Conservation (phyloP, 495 filamentous ascomycete genomes). For the Margaritispora aquatica region DNA sequence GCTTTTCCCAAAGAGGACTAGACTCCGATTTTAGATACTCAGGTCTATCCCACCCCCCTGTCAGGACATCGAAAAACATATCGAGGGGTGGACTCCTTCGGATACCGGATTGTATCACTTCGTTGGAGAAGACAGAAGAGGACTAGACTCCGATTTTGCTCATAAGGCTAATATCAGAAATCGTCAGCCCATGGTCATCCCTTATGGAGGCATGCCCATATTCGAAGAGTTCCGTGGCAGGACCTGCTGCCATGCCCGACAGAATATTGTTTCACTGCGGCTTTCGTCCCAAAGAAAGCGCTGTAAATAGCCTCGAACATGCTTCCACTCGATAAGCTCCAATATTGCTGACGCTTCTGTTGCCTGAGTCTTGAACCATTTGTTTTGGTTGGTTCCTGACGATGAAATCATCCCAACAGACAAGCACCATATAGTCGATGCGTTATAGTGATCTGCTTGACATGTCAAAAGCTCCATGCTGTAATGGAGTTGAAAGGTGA, state of each 20-base stretch:
- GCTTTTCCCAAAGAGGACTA: conserved; percentile 6
- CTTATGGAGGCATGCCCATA: no score
- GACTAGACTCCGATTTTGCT: not conserved
- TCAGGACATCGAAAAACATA: not conserved
- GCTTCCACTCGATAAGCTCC: conserved; percentile 22
- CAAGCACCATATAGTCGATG: conserved; percentile 34
- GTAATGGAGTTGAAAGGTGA: conserved; percentile 27
- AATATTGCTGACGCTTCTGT: conserved; percentile 12
- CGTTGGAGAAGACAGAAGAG: not conserved
- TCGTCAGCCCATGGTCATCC: not conserved
- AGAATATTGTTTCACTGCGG: not conserved
- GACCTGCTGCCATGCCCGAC: not conserved
- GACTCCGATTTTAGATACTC: conserved; percentile 2
- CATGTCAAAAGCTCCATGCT: conserved; percentile 25
- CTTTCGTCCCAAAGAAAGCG: conserved; percentile 32
- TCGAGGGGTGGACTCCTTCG: not conserved
- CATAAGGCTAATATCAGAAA: not conserved
- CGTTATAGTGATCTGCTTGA: conserved; percentile 7
- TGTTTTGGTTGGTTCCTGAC: conserved; percentile 23
- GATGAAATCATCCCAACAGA: conserved; percentile 36
- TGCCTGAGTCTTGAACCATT: conserved; percentile 24
- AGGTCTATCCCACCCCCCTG: not conserved
- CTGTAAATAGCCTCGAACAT: conserved; percentile 24
- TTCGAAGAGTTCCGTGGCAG: not conserved
- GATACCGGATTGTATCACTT: not conserved